Evolutionary conservation across 495 filamentous ascomycete species (phyloP), one percentile per base, ranked within the genome.

Genomic region (Jackrogersella multiformis): DNA sequence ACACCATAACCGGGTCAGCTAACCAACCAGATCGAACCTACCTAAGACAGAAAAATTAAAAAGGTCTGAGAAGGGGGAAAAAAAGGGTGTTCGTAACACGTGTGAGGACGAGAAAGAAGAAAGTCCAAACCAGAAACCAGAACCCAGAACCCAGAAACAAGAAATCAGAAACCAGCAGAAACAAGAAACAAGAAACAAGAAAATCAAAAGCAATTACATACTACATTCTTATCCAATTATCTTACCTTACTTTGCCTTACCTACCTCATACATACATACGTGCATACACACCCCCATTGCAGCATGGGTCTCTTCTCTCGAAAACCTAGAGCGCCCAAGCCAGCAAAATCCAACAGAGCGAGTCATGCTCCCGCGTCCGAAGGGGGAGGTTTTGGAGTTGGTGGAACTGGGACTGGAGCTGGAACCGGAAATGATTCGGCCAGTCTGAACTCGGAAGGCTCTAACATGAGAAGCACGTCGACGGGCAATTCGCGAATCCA

Each of bases 291-390:
- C n/a, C 38, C 8, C 6, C 44, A 16, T 42, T 24, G 16, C 42
- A 55, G 15, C 34, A 85, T 85, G 83, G 83, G 83, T 70, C 69
- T 85, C 54, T 85, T 85, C 74, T 82, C 82, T 7, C 73, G 81
- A 61, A 79, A 79, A 46, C 76, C 79, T 41, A 80, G 79, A 70
- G 72, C 81, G 21, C 76, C 81, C n/a, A 81, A 78, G 76, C 60
- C 76, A 55, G 69, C 72, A 21, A 74, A 51, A 53, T 71, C 75
- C 28, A 64, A 76, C 41, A 72, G 77, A 12, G 64, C 71, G 13
- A 62, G 70, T 18, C 34, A 16, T 2, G 36, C 3, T n/a, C n/a
- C n/a, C n/a, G n/a, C n/a, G n/a, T n/a, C n/a, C 4, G 32, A 5
- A 23, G 44, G 53, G 6, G 61, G 52, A 30, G 26, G 26, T 30